These are phyloP conservation scores for Kingdonia uniflora DNA, from an alignment of 164 flowering plant genomes.

Conservation along the genomic window DNA sequence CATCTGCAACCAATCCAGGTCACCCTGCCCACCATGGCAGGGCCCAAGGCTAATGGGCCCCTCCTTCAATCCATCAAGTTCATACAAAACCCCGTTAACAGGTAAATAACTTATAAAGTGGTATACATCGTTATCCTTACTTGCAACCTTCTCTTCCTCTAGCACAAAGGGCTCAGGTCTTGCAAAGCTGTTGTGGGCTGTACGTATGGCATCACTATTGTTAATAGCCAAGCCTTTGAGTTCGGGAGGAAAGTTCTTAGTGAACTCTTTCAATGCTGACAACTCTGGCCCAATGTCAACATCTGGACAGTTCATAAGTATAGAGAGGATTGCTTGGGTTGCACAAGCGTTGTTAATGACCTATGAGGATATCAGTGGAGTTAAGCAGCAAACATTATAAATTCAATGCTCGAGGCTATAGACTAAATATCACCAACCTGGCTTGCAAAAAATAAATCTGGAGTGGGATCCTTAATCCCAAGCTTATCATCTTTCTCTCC, in stretches of 20 bases:
- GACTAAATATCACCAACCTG: constrained; percentile 42
- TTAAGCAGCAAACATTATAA: background rate
- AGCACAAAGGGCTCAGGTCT: constrained; percentile 94
- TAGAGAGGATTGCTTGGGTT: constrained; percentile 94
- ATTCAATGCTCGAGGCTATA: background rate
- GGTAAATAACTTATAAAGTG: constrained; percentile 97
- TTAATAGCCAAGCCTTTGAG: constrained; percentile 94
- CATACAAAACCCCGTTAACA: constrained; percentile 83
- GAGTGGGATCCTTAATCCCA: constrained; percentile 79
- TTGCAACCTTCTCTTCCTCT: constrained; percentile 78
- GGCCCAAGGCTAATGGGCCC: constrained; percentile 95
- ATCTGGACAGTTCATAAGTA: constrained; percentile 82
- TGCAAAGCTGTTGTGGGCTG: constrained; percentile 96
- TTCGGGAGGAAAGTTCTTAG: constrained; percentile 90
- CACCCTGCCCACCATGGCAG: constrained; percentile 63
- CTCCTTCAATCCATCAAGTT: constrained; percentile 95
- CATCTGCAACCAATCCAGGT: constrained; percentile 70
- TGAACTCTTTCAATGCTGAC: constrained; percentile 69
- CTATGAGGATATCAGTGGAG: constrained; percentile 23
- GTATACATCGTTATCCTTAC: constrained; percentile 92
- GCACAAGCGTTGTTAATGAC: constrained; percentile 99
- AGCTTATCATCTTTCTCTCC: constrained; percentile 89
- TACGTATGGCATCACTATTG: constrained; percentile 87
- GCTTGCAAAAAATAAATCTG: constrained; percentile 92
- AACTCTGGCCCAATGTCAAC: constrained; percentile 90